These are phyloP conservation scores for Pseudozyma sp. DNA, from an alignment of 1,284 basidiomycete species.

Conservation along the genomic window DNA sequence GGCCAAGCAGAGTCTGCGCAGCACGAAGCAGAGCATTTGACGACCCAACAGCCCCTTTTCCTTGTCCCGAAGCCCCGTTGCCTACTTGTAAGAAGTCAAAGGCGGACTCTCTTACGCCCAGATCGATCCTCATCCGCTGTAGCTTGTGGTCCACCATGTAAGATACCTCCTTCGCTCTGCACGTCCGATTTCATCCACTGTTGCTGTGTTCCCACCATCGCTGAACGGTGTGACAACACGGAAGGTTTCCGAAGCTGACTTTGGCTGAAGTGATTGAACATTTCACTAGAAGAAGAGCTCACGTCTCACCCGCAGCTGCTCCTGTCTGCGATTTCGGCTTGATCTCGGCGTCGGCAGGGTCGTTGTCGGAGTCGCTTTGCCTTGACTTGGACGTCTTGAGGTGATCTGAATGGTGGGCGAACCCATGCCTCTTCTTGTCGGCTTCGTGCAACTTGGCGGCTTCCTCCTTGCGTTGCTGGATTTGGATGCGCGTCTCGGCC, in stretches of 20 bases:
- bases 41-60: not conserved
- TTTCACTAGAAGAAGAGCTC: not conserved
- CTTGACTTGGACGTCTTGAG: conserved; percentile 17
- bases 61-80: not conserved
- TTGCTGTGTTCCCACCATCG: not conserved
- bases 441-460: conserved; percentile 38
- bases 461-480: conserved; percentile 43
- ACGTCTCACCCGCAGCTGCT: not conserved
- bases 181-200: not conserved
- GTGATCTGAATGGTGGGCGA: conserved; percentile 19
- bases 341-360: conserved; percentile 19
- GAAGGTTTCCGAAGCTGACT: too few relatives aligned
- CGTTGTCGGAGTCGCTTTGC: conserved; percentile 26
- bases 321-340: not conserved
- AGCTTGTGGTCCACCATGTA: conserved; percentile 8
- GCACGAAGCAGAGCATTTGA: not conserved
- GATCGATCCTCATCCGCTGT: not conserved
- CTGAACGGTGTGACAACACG: too few relatives aligned
- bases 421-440: conserved; percentile 27
- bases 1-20: conserved; percentile 9
- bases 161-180: conserved; percentile 4
- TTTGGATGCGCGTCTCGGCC: conserved; percentile 34
- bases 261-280: too few relatives aligned
- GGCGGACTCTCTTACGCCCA: too few relatives aligned
- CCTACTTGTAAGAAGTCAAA: not conserved